Conservation (phyloP, 2,329 filamentous ascomycete genomes). For the Cytospora chrysosperma region DNA sequence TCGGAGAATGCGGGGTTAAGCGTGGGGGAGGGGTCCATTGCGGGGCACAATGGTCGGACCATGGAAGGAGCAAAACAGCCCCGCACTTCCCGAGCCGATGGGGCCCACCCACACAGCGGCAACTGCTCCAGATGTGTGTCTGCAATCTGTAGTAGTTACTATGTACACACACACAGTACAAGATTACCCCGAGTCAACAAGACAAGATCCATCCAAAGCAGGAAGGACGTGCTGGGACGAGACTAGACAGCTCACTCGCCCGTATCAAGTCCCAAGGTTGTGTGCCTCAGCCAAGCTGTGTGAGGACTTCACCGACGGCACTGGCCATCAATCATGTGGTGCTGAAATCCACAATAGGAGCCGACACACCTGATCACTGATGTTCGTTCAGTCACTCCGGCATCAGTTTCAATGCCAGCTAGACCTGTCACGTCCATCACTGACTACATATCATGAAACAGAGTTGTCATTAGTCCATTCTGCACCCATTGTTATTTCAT, state of each 20-base stretch:
- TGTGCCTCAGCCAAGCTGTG: background rate
- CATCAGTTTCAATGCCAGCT: background rate
- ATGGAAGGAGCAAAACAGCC: slow-evolving; percentile 10
- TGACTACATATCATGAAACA: background rate
- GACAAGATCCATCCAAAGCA: too few species aligned
- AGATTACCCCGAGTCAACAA: too few species aligned
- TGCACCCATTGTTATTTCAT: background rate
- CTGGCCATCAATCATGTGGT: background rate
- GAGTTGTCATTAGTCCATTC: background rate
- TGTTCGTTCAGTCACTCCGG: background rate
- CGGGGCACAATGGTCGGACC: slow-evolving; percentile 10
- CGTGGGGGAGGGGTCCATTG: slow-evolving; percentile 12
- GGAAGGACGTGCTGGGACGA: too few species aligned
- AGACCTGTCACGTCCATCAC: background rate
- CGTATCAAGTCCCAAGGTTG: too few species aligned
- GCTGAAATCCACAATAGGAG: background rate
- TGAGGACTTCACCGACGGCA: background rate
- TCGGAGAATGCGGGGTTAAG: slow-evolving; percentile 22
- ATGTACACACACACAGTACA: too few species aligned
- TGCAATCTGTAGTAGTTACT: too few species aligned
- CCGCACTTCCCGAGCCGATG: slow-evolving; percentile 6
- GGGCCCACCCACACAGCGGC: background rate
- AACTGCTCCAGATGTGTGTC: too few species aligned
- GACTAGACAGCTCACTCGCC: too few species aligned
- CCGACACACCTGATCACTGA: background rate